Percentiles rank a stretch among this genome's conserved stretches.
phyloP scores from a whole-genome alignment of 2,329 filamentous ascomycete genomes.

The Colletotrichum tofieldiae region DNA sequence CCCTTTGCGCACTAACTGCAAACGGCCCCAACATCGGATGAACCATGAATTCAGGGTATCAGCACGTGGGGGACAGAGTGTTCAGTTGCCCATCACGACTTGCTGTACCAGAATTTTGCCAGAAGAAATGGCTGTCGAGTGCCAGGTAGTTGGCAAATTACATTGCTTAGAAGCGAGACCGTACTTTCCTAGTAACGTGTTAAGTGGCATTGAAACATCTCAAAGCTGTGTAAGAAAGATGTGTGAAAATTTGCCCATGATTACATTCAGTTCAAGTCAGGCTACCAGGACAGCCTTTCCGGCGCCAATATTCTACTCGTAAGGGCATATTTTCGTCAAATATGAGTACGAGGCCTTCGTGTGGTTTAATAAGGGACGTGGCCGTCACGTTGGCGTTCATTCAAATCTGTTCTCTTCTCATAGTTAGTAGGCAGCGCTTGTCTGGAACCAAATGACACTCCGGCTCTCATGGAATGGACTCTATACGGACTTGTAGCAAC shows the following conservation, averaged over 20 bases:
- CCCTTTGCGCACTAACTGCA: conserved; percentile 17
- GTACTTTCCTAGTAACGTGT: too few species aligned
- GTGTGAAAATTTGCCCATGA: too few species aligned
- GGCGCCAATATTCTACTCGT: not conserved
- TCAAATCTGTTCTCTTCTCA: not conserved
- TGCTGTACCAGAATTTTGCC: not conserved
- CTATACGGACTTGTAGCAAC: too few species aligned
- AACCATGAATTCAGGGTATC: not conserved
- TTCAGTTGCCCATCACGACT: not conserved
- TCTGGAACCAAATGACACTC: not conserved
- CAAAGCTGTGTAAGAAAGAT: too few species aligned
- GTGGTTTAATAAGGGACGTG: not conserved
- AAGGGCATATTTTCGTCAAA: not conserved
- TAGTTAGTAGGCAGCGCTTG: not conserved
- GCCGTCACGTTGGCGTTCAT: not conserved
- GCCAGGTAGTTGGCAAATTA: too few species aligned
- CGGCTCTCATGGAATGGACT: not conserved
- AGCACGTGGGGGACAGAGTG: not conserved
- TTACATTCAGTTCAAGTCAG: too few species aligned
- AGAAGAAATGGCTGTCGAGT: not conserved
- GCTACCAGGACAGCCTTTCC: too few species aligned
- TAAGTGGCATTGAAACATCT: too few species aligned
- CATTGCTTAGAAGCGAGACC: too few species aligned
- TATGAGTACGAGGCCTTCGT: too few species aligned
- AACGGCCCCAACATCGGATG: conserved; percentile 11